Base-by-base conservation (phyloP, 2,329 filamentous ascomycete genomes). In the Aspergillus carbonarius region DNA sequence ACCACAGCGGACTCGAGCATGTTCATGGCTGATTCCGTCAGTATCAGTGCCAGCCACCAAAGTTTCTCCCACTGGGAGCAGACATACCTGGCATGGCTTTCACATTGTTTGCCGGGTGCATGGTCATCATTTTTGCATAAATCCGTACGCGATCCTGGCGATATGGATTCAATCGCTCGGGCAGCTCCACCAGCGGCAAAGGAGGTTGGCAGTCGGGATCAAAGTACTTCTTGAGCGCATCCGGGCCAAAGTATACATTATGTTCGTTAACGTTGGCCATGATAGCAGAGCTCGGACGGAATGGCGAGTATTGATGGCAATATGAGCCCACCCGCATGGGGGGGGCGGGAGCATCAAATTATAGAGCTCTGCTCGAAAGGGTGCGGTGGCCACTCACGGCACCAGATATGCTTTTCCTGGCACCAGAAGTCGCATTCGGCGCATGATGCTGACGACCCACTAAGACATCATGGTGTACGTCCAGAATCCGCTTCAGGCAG, bases 111-210 rank as follows among this genome's bases (percentile, higher is more conserved):
- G 85, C 83, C 0, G 86, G 85, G 64, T 85, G 83, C 76, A 83
- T 83, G 2, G 83, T 85, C 80, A 88, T 83, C 83, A 88, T 84
- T 73, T 88, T 88, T 37, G 85, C 85, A 62, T 86, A 87, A 54
- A 88, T 85, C 10, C 83, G 80, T 4, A 88, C 82, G 4, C 83
- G 83, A 80, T 87, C 80, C 25, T 78, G 62, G 18, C 80, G 76
- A 61, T 81, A 84, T 2, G 85, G 84, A 59, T 88, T 88, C 34
- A 88, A 74, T 10, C 72, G 73, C 15, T 78, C 76, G 0, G 85
- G 85, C 3, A 88, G 72, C 71, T 88, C 86, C 5, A 88, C 83
- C 1, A 88, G 76, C 1, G 86, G 86, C 8, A 88, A 67, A 0
- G 83, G 84, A 2, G 85, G 85, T 23, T 80, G 77, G 1, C 70